phyloP scores from a whole-genome alignment of 1,284 basidiomycete genomes.

The Fomitopsis betulina region DNA sequence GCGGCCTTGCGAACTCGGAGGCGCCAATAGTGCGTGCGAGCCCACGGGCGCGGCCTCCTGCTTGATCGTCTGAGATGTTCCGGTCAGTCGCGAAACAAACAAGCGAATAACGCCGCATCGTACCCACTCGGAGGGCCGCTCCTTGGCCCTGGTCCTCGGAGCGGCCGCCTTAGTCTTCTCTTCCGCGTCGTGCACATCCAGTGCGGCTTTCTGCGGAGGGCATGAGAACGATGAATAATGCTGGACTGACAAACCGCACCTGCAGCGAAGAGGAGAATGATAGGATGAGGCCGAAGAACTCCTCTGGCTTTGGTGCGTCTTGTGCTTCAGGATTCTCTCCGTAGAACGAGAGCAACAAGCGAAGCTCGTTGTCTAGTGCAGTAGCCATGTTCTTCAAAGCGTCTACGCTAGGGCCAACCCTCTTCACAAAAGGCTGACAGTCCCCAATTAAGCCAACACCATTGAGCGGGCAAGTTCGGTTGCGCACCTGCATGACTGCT shows the following conservation, averaged over 20 bases:
- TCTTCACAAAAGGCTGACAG: constrained; percentile 52
- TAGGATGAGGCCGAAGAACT: constrained; percentile 71
- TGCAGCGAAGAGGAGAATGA: constrained; percentile 73
- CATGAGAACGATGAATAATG: background rate
- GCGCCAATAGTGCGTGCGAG: constrained; percentile 19
- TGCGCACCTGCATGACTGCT: constrained; percentile 58
- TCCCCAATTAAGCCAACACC: background rate
- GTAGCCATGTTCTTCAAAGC: constrained; percentile 61
- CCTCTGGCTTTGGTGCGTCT: constrained; percentile 68
- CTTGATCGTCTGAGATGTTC: constrained; percentile 35
- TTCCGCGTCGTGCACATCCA: constrained; percentile 62
- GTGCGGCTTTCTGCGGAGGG: constrained; percentile 60
- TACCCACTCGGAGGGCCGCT: constrained; percentile 26
- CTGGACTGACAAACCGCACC: constrained; percentile 30
- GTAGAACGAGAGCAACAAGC: constrained; percentile 60
- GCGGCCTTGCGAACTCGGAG: constrained; percentile 36
- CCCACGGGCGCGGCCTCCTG: constrained; percentile 17
- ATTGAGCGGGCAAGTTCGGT: background rate
- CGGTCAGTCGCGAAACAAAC: background rate
- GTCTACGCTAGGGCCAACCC: constrained; percentile 48
- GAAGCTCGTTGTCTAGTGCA: constrained; percentile 56
- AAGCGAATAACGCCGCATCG: constrained; percentile 2
- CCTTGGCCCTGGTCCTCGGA: constrained; percentile 22
- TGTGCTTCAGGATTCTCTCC: constrained; percentile 63
- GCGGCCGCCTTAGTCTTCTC: constrained; percentile 28